Evolutionary conservation across 768 basidiomycete species (phyloP), one percentile per base, ranked within the genome.

Genomic region (Clavulina sp.): DNA sequence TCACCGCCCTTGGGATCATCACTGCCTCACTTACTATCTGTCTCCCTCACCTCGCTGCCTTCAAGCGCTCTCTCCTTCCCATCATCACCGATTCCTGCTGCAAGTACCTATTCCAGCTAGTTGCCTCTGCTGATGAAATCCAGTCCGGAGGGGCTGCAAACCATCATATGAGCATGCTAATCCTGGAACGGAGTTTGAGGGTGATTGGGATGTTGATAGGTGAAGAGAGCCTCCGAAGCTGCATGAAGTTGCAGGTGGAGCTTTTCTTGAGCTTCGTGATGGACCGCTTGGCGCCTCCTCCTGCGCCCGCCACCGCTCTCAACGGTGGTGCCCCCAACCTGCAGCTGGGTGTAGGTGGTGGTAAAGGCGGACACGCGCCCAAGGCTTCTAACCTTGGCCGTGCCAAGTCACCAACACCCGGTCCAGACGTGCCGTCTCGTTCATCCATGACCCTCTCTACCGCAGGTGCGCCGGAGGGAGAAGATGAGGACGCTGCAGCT

Each of bases 21-120:
- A 89, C 92, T 60, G 73, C 80, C 21, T 83, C 87, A 2, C 79
- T 97, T 50, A 88, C 96, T 63, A 77, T 80, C 49, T 77, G 87
- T 19, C 92, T 91, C 4, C 63, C 73, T 4, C 74, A 72, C 38
- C 76, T 99, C 51, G 77, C 80, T 24, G 68, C 74, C 26, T 96
- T 83, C 64, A 77, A 83, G 4, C n/a, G n/a, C n/a, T 86, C 85
- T 4, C 68, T 97, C 31, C 69, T 78, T 48, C 70, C 73, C 26
- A 77, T 96, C 51, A 70, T 96, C 31, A 67, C 84, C 13, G 93
- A 99, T 61, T 73, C 82, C 46, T 91, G 86, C 0, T 97, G 93
- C 73, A 92, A 93, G 68, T 91, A 84, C 61, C 77, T 99, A 30
- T 96, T 99, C 72, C 92, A 95, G 67, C 77, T 99, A 32, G 91